Conservation (phyloP, 768 basidiomycete species). For the Mycena alexandri region DNA sequence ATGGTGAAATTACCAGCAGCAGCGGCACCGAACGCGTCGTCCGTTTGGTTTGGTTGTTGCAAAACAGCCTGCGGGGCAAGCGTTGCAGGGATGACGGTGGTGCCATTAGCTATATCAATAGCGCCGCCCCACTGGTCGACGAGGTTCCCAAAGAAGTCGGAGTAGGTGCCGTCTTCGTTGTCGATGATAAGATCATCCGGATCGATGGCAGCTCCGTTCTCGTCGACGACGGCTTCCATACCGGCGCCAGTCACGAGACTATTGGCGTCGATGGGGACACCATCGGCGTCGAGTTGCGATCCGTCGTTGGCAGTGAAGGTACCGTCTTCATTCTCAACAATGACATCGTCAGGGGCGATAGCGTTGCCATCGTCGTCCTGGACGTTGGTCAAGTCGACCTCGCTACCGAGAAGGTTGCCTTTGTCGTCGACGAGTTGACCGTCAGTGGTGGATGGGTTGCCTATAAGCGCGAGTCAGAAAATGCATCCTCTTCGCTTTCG, state of each 20-base stretch:
- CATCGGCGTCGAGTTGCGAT: slow-evolving; percentile 20
- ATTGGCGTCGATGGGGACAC: slow-evolving; percentile 11
- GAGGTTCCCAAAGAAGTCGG: slow-evolving; percentile 19
- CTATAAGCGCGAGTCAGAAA: slow-evolving; percentile 8
- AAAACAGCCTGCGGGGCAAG: slow-evolving; percentile 7
- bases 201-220: slow-evolving; percentile 5
- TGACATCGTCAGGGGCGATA: slow-evolving; percentile 13
- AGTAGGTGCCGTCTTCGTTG: slow-evolving; percentile 15
- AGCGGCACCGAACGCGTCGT: neutral
- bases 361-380: slow-evolving; percentile 11
- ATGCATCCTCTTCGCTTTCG: too few relatives aligned
- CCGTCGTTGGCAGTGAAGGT: slow-evolving; percentile 21
- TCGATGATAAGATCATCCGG: slow-evolving; percentile 14
- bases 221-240: slow-evolving; percentile 19
- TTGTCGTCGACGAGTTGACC: slow-evolving; percentile 24
- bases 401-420: slow-evolving; percentile 18
- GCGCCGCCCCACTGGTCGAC: slow-evolving; percentile 20
- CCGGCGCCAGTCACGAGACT: slow-evolving; percentile 12
- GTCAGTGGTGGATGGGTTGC: slow-evolving; percentile 18
- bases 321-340: slow-evolving; percentile 23
- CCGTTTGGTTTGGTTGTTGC: slow-evolving; percentile 3
- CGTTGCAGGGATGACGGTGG: neutral
- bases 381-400: slow-evolving; percentile 12
- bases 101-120: neutral
- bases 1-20: neutral